A percentile compares a stretch with the other conserved stretches of the same genome.
These are phyloP conservation scores for Aureobasidium vineae DNA, from an alignment of 2,329 filamentous ascomycete species.

Conservation along the genomic window DNA sequence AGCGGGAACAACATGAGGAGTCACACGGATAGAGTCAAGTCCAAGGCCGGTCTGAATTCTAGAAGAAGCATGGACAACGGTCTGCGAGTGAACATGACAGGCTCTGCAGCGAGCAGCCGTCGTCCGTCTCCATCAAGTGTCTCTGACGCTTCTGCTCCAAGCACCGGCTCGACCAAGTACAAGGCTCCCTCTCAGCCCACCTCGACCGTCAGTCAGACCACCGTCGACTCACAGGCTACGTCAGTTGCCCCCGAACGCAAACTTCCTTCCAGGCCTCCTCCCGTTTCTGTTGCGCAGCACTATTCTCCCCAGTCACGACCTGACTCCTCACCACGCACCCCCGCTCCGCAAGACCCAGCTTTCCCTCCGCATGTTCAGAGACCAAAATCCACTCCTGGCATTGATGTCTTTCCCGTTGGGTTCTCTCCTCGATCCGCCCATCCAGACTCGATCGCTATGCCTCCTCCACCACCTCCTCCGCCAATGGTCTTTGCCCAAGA, in stretches of 20 bases:
- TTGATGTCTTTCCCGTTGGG: slow-evolving; percentile 38
- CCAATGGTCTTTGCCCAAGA: slow-evolving; percentile 64
- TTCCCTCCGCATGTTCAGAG: slow-evolving; percentile 38
- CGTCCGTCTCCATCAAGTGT: slow-evolving; percentile 41
- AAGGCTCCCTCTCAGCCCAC: slow-evolving; percentile 23
- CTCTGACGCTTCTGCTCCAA: slow-evolving; percentile 43
- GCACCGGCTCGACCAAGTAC: slow-evolving; percentile 21
- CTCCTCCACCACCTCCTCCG: slow-evolving; percentile 69
- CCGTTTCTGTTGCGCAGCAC: slow-evolving; percentile 40
- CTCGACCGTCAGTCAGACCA: slow-evolving; percentile 43
- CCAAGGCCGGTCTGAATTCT: slow-evolving; percentile 39
- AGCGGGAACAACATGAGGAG: slow-evolving; percentile 48
- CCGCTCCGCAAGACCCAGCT: slow-evolving; percentile 41
- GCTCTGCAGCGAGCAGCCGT: slow-evolving; percentile 46
- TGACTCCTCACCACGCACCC: slow-evolving; percentile 49
- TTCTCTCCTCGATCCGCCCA: slow-evolving; percentile 43
- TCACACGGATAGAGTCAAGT: slow-evolving; percentile 40
- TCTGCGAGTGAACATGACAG: slow-evolving; percentile 39
- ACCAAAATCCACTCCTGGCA: slow-evolving; percentile 40
- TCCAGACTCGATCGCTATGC: slow-evolving; percentile 33
- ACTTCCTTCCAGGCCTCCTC: slow-evolving; percentile 33
- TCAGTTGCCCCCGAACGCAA: slow-evolving; percentile 46
- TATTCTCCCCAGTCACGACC: slow-evolving; percentile 43
- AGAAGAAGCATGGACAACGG: slow-evolving; percentile 46
- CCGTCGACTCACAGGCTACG: slow-evolving; percentile 48